A percentile compares a stretch with the other conserved stretches of the same genome.
These are phyloP conservation scores for Gastrodia elata DNA, from an alignment of 106 monocot genomes.

Conservation along the genomic window DNA sequence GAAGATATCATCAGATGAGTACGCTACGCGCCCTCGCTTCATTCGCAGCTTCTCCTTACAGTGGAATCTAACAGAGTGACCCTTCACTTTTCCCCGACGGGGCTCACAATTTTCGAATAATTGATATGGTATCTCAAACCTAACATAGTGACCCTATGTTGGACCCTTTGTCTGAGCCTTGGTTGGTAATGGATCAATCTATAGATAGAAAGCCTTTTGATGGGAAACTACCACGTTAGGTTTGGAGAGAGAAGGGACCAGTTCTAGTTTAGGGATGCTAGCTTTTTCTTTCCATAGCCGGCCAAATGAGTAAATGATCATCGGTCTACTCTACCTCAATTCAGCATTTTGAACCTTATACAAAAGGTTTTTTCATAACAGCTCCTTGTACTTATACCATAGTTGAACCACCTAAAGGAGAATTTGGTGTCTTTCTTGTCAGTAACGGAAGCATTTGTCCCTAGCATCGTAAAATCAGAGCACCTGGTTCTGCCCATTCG, in stretches of 20 bases:
- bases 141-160: too few species aligned
- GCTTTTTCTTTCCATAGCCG: slow-evolving; percentile 9
- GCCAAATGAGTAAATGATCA: not conserved
- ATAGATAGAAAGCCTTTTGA: slow-evolving; percentile 17
- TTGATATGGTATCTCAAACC: too few species aligned
- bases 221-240: slow-evolving; percentile 9
- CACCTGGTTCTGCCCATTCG: slow-evolving; percentile 15
- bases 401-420: slow-evolving; percentile 24
- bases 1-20: too few species aligned
- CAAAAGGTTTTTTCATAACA: slow-evolving; percentile 15
- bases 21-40: too few species aligned
- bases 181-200: slow-evolving; percentile 12
- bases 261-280: slow-evolving; percentile 11
- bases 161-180: too few species aligned
- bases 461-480: slow-evolving; percentile 13
- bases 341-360: not conserved
- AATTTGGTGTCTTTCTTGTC: slow-evolving; percentile 26
- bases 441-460: slow-evolving; percentile 21
- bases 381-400: slow-evolving; percentile 18
- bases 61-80: too few species aligned
- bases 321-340: not conserved
- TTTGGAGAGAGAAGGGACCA: slow-evolving; percentile 9
- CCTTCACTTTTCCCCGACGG: too few species aligned
- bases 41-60: too few species aligned
- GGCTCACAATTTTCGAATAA: too few species aligned